Conservation (phyloP, 1,284 basidiomycete species). For the Fomitopsis schrenkii region DNA sequence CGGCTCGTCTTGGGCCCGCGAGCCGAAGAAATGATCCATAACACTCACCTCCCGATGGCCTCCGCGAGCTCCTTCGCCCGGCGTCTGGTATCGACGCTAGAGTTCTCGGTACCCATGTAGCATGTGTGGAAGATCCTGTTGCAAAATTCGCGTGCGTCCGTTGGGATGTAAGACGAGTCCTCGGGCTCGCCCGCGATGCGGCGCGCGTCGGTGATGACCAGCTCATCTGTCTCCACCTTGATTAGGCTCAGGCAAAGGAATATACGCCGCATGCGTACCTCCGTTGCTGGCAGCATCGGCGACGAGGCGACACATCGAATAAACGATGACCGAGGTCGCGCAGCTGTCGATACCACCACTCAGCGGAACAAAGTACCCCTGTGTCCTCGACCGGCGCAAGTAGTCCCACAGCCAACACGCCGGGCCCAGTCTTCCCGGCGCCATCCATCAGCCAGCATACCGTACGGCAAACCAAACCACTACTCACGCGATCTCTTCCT, state of each 20-base stretch:
- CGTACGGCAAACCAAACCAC: neutral
- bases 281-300: constrained; percentile 68
- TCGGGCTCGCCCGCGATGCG: constrained; percentile 84
- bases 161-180: constrained; percentile 78
- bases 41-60: constrained; percentile 80
- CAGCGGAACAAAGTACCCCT: constrained; percentile 95
- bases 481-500: constrained; percentile 96
- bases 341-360: constrained; percentile 99
- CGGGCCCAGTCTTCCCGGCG: constrained; percentile 76
- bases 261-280: constrained; percentile 41
- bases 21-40: neutral
- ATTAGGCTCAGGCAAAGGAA: neutral
- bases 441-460: constrained; percentile 3
- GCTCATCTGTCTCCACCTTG: constrained; percentile 50
- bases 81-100: constrained; percentile 79
- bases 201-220: constrained; percentile 89
- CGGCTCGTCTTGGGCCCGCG: neutral
- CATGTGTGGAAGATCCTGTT: constrained; percentile 93
- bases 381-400: constrained; percentile 86
- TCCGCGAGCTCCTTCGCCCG: constrained; percentile 85
- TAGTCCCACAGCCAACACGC: constrained; percentile 99
- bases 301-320: constrained; percentile 94
- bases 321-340: constrained; percentile 93
- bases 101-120: constrained; percentile 99
- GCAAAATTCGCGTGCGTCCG: constrained; percentile 84